A percentile compares a stretch with the other conserved stretches of the same genome.
These are phyloP conservation scores for Rubia peregrina DNA, from an alignment of 305 asterid genomes.

Conservation along the genomic window DNA sequence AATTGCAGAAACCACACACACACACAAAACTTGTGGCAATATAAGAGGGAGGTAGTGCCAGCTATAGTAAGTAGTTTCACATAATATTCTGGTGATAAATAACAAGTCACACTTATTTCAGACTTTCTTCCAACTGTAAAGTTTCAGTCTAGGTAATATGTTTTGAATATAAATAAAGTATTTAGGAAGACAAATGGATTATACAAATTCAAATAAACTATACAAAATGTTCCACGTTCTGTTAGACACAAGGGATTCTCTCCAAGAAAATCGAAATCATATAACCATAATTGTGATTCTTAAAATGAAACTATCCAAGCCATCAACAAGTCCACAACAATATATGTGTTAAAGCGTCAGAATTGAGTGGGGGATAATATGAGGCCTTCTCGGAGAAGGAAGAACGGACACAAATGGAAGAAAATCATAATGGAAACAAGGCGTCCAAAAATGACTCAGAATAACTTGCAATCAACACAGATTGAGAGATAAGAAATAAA, in stretches of 20 bases:
- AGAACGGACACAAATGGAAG: neutral
- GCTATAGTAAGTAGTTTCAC: neutral
- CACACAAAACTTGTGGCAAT: neutral
- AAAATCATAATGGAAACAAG: neutral
- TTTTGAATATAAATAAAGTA: neutral
- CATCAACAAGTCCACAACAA: neutral
- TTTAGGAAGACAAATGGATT: neutral
- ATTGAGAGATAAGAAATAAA: conserved; percentile 8
- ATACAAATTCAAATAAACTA: neutral
- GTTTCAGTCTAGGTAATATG: neutral
- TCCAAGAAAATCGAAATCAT: neutral
- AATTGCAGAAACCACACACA: neutral
- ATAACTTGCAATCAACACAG: neutral
- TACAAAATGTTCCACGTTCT: neutral
- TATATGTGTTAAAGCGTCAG: neutral
- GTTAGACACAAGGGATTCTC: neutral
- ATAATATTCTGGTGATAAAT: neutral
- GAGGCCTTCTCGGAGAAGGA: neutral
- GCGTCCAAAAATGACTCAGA: neutral
- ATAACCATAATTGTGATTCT: neutral
- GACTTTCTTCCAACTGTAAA: neutral
- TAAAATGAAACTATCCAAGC: neutral
- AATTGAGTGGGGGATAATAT: neutral
- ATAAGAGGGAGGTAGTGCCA: neutral
- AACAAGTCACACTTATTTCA: neutral